Conservation (phyloP, 768 basidiomycete species). For the Phaeolepiota aurea region DNA sequence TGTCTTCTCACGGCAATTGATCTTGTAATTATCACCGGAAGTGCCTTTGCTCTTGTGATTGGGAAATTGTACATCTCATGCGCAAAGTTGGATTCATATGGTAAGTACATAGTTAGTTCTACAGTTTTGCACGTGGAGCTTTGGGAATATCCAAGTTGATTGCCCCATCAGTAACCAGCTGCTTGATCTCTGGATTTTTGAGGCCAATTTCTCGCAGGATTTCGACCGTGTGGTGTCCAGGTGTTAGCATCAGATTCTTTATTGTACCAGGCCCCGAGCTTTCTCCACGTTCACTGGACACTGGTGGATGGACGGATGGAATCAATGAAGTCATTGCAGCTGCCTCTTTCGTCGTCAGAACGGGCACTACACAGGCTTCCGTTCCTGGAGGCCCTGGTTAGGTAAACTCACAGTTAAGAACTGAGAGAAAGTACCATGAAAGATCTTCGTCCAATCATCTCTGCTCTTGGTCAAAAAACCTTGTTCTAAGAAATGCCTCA, state of each 20-base stretch:
- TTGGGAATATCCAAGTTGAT: slow-evolving; percentile 24
- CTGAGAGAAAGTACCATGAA: slow-evolving; percentile 39
- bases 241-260: slow-evolving; percentile 17
- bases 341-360: slow-evolving; percentile 59
- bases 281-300: slow-evolving; percentile 12
- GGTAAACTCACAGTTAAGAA: too few species aligned
- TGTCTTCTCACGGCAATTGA: too few species aligned
- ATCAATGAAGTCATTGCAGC: slow-evolving; percentile 30
- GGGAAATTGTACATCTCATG: neutral
- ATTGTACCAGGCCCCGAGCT: neutral
- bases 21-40: neutral
- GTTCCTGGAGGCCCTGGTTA: too few species aligned
- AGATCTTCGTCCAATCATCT: slow-evolving; percentile 62
- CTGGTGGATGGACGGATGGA: slow-evolving; percentile 46
- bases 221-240: slow-evolving; percentile 47
- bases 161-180: slow-evolving; percentile 38
- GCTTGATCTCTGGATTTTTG: slow-evolving; percentile 25
- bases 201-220: slow-evolving; percentile 47
- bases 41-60: slow-evolving; percentile 6
- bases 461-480: slow-evolving; percentile 55
- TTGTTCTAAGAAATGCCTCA: slow-evolving; percentile 48
- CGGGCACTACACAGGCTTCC: slow-evolving; percentile 67
- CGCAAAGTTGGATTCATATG: neutral
- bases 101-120: neutral
- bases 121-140: slow-evolving; percentile 11